Evolutionary conservation across 176 grass and related monocot genomes (phyloP).

Genomic region (Triticum dicoccoides): DNA sequence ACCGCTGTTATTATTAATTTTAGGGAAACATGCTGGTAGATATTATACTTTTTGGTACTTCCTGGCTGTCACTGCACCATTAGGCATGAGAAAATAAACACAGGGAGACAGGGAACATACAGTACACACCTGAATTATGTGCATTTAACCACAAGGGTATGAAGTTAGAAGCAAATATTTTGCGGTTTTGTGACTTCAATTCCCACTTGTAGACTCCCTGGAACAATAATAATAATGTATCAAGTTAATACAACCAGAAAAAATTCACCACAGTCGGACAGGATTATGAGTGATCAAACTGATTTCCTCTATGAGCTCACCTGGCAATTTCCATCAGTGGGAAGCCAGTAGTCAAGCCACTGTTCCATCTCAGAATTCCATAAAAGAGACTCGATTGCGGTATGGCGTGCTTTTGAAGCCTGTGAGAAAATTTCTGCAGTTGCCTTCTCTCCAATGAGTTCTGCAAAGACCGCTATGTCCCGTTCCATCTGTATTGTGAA

Average conservation of each 20-base stretch:
- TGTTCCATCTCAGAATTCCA: conserved; percentile 83
- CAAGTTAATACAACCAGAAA: conserved; percentile 2
- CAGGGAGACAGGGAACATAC: not conserved
- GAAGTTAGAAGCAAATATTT: conserved; percentile 89
- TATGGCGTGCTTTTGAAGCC: conserved; percentile 53
- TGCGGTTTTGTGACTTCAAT: conserved; percentile 46
- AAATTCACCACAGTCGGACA: not conserved
- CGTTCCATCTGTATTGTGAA: conserved; percentile 61
- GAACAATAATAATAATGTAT: conserved; percentile 22
- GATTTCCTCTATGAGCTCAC: conserved; percentile 24
- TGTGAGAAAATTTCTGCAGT: conserved; percentile 47
- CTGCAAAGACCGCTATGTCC: conserved; percentile 67
- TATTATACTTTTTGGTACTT: not conserved
- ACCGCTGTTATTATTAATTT: not conserved
- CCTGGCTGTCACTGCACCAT: not conserved
- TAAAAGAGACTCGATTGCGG: conserved; percentile 67
- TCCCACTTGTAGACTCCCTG: conserved; percentile 66
- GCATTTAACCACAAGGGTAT: conserved; percentile 73
- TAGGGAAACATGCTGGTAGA: not conserved
- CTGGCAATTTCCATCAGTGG: conserved; percentile 41
- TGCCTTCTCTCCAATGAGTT: conserved; percentile 54
- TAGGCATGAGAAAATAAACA: not conserved
- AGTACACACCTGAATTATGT: conserved; percentile 46
- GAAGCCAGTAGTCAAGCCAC: conserved; percentile 90
- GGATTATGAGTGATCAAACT: not conserved